Percentiles rank a stretch among this genome's conserved stretches.
Evolutionary conservation across 805 yeast species (phyloP).

Genomic region (Ogataea angusta): DNA sequence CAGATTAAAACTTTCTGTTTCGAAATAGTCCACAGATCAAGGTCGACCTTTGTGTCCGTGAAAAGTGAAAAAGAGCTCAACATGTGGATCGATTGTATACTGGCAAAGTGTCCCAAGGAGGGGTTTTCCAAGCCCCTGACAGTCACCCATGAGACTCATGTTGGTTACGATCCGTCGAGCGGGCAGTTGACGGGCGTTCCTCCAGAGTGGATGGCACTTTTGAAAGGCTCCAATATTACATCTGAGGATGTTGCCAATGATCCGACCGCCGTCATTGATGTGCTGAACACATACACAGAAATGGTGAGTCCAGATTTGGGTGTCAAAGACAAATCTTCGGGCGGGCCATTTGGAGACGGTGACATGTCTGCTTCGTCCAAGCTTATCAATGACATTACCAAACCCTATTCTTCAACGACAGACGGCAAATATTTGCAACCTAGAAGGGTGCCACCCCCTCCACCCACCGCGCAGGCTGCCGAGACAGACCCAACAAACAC

Average conservation of each 20-base stretch:
- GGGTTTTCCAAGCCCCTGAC: conserved; percentile 88
- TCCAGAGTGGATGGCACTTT: conserved; percentile 53
- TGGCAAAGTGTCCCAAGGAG: conserved; percentile 63
- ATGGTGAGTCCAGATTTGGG: conserved; percentile 39
- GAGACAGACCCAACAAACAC: conserved; percentile 1
- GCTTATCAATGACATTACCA: conserved; percentile 30
- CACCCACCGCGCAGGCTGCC: conserved; percentile 29
- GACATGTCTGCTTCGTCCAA: conserved; percentile 13
- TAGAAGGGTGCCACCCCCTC: conserved; percentile 36
- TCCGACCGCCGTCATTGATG: conserved; percentile 63
- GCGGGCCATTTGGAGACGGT: conserved; percentile 7
- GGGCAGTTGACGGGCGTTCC: conserved; percentile 53
- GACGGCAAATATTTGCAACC: conserved; percentile 30
- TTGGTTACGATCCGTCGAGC: conserved; percentile 77
- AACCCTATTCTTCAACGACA: conserved; percentile 26
- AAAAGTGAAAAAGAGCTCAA: conserved; percentile 77
- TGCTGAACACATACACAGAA: conserved; percentile 49
- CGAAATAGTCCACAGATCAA: conserved; percentile 66
- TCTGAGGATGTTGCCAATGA: conserved; percentile 61
- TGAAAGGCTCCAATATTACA: conserved; percentile 57
- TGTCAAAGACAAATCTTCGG: conserved; percentile 26
- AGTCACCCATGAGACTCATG: conserved; percentile 91
- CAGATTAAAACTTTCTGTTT: conserved; percentile 76
- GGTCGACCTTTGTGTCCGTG: conserved; percentile 69
- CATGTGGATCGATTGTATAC: conserved; percentile 88